These are phyloP conservation scores for Fusarium anguioides DNA, from an alignment of 2,329 filamentous ascomycete species.

Conservation along the genomic window DNA sequence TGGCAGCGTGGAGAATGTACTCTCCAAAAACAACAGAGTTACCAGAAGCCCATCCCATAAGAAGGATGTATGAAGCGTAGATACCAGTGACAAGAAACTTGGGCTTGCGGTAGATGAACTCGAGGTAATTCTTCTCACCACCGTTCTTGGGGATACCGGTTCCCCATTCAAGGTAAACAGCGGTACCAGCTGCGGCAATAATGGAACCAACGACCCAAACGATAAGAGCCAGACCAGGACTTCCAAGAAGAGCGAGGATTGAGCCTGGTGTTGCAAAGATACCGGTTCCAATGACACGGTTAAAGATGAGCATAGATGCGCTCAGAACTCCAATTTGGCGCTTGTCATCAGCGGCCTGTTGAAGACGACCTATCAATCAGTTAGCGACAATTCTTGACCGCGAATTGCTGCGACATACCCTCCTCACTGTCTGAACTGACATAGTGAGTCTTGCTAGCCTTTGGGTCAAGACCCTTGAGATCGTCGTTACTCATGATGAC, in stretches of 20 bases:
- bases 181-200: constrained; percentile 70
- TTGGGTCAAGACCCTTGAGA: constrained; percentile 29
- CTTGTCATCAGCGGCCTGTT: constrained; percentile 59
- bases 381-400: background rate
- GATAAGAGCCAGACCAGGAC: constrained; percentile 70
- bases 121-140: constrained; percentile 75
- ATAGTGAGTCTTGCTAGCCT: constrained; percentile 28
- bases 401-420: constrained; percentile 20
- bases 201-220: constrained; percentile 72
- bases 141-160: constrained; percentile 73
- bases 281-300: constrained; percentile 74
- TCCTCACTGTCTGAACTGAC: constrained; percentile 39
- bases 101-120: constrained; percentile 70
- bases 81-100: constrained; percentile 70
- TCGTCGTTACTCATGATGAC: constrained; percentile 39
- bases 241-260: constrained; percentile 67
- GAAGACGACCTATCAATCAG: constrained; percentile 45
- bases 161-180: constrained; percentile 75
- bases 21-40: constrained; percentile 78
- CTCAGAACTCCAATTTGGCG: constrained; percentile 66
- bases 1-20: constrained; percentile 74
- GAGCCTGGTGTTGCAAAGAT: constrained; percentile 73
- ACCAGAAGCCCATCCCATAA: constrained; percentile 73
- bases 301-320: constrained; percentile 70
- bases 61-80: constrained; percentile 70